Conservation (phyloP, 805 yeast species). For the Candida easanensis region DNA sequence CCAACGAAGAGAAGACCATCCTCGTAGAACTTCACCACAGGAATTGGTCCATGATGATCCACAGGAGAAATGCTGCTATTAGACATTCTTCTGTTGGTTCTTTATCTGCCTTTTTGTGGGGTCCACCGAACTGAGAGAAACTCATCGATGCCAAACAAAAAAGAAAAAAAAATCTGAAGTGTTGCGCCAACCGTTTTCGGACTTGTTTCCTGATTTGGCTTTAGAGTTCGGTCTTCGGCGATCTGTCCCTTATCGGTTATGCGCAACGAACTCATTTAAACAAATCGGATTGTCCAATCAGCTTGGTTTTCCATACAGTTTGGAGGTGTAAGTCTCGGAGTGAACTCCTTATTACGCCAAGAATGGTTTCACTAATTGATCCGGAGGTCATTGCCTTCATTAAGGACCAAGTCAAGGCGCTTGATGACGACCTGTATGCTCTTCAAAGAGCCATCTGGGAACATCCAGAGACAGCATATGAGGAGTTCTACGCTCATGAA, state of each 20-base stretch:
- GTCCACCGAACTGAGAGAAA: no score
- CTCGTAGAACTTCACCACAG: slow-evolving; percentile 20
- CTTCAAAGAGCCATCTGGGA: slow-evolving; percentile 11
- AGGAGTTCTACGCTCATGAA: slow-evolving; percentile 10
- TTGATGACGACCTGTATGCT: slow-evolving; percentile 6
- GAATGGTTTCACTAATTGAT: background rate
- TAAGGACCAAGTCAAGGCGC: background rate
- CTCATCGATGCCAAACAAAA: background rate
- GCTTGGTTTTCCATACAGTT: no score
- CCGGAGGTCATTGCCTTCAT: slow-evolving; percentile 5
- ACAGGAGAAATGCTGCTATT: slow-evolving; percentile 6
- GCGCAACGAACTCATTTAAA: no score
- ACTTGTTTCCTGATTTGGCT: no score
- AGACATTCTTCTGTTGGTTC: no score
- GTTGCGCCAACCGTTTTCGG: slow-evolving; percentile 1
- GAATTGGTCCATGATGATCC: slow-evolving; percentile 19
- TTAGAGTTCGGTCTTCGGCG: no score
- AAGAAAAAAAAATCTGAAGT: slow-evolving; percentile 1
- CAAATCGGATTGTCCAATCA: no score
- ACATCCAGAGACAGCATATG: slow-evolving; percentile 7
- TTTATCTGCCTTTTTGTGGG: no score
- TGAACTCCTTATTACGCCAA: no score
- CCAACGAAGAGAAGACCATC: slow-evolving; percentile 53
- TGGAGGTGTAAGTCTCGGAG: no score
- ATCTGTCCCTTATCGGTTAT: no score